These are phyloP conservation scores for Mycena olivaceomarginata DNA, from an alignment of 768 basidiomycete species.

Conservation along the genomic window DNA sequence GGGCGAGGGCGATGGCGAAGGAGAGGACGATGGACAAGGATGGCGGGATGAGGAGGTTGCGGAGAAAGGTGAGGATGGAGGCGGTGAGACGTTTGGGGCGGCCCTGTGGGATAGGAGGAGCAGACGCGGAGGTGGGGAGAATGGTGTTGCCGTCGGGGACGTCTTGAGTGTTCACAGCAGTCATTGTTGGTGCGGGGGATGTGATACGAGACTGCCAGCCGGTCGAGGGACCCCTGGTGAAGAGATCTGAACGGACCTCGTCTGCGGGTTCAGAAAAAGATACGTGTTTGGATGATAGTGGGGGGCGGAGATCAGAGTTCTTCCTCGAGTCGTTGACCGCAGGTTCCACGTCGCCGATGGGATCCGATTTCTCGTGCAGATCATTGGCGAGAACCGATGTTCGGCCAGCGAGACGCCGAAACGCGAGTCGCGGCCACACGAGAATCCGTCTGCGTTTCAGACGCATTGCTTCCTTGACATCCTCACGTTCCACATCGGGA, in stretches of 20 bases:
- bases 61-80: conserved; percentile 45
- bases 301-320: background rate
- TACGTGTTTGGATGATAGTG: conserved; percentile 7
- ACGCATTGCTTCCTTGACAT: conserved; percentile 9
- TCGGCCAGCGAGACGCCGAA: background rate
- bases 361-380: background rate
- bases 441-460: background rate
- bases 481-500: conserved; percentile 8
- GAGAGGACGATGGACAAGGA: conserved; percentile 68
- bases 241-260: background rate
- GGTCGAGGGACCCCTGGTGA: background rate
- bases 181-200: conserved; percentile 8
- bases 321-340: background rate
- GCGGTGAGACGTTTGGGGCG: conserved; percentile 45
- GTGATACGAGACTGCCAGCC: background rate
- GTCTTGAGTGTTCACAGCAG: background rate
- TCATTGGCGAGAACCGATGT: background rate
- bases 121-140: background rate
- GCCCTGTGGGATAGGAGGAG: background rate
- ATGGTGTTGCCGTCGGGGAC: background rate
- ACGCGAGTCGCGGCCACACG: background rate
- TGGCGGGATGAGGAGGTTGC: conserved; percentile 62
- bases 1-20: conserved; percentile 69
- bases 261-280: background rate
- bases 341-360: background rate